Evolutionary conservation across 495 filamentous ascomycete species (phyloP), one percentile per base, ranked within the genome.

Genomic region (Aspergillus indologenus): DNA sequence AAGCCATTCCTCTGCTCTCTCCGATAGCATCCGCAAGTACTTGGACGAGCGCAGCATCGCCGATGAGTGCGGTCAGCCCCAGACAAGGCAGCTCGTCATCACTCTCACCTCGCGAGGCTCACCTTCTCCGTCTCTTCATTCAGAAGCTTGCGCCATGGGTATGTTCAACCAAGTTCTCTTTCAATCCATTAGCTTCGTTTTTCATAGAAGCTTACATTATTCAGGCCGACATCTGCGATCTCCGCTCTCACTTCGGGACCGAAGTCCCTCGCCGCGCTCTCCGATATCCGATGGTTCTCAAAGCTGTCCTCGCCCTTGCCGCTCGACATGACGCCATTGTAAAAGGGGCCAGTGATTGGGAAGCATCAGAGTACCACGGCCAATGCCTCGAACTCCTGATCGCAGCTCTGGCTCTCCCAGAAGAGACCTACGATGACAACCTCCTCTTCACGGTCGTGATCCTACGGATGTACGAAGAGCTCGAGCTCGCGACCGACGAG

Each of bases 311-410:
- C 15, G 61, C 71, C 5, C 66, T 75, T 1, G 64, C 74, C 9
- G 68, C 74, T 0, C 64, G 74, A 23, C 72, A 73, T 46, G 69
- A 71, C 43, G 72, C 74, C 1, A 74, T 75, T 9, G 54, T 74
- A 56, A 62, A 58, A 14, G 61, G 58, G 0, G 26, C 66, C 5
- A 69, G 63, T 50, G 72, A 76, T 54, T 70, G 58, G 66, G 74
- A 76, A 58, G 72, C 72, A 3, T 73, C 74, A 0, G 64, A 68
- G 20, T 77, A 74, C 56, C 72, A 74, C 44, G 66, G 72, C 5
- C 63, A 75, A 54, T 77, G 74, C 34, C 55, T 75, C 18, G 65
- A 74, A 19, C 44, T 74, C 11, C 64, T 77, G 7, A 70, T 77
- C 14, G 50, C 60, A 7, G 72, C 67, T 0, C 57, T 77, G 9